Conservation (phyloP, 2,329 filamentous ascomycete genomes). For the Colletotrichum sp. region DNA sequence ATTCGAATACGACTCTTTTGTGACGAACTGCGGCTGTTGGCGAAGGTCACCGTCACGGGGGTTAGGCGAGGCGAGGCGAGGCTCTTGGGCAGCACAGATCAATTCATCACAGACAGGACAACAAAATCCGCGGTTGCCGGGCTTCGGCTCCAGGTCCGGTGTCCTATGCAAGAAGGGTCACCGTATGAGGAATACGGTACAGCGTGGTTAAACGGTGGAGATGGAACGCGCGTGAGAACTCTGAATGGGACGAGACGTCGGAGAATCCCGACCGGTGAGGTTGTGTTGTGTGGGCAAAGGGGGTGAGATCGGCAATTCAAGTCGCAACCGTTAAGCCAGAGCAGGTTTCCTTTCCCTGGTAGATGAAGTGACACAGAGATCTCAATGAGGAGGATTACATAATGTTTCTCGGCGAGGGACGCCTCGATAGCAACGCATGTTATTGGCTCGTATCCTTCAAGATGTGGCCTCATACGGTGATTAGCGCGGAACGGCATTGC, state of each 20-base stretch:
- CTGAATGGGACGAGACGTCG: background rate
- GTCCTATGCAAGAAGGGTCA: background rate
- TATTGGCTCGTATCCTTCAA: background rate
- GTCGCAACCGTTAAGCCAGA: background rate
- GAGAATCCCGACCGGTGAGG: background rate
- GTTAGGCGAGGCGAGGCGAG: background rate
- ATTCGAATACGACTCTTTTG: background rate
- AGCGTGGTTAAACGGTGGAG: background rate
- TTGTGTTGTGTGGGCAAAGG: background rate
- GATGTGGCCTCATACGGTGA: background rate
- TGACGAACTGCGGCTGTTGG: background rate
- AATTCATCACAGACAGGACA: background rate
- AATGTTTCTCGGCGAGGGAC: background rate
- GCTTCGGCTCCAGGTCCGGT: background rate
- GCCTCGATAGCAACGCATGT: background rate
- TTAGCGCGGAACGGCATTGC: background rate
- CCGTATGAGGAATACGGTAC: background rate
- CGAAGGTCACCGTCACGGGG: background rate
- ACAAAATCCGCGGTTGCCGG: background rate
- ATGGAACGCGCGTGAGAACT: background rate
- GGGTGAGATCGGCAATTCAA: background rate
- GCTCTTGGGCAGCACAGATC: background rate
- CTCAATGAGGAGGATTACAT: background rate
- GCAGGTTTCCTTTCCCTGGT: background rate
- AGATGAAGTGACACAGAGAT: slow-evolving; percentile 8